A percentile compares a stretch with the other conserved stretches of the same genome.
phyloP scores from a whole-genome alignment of 2,329 filamentous ascomycete species.

The Exserohilum turcica region DNA sequence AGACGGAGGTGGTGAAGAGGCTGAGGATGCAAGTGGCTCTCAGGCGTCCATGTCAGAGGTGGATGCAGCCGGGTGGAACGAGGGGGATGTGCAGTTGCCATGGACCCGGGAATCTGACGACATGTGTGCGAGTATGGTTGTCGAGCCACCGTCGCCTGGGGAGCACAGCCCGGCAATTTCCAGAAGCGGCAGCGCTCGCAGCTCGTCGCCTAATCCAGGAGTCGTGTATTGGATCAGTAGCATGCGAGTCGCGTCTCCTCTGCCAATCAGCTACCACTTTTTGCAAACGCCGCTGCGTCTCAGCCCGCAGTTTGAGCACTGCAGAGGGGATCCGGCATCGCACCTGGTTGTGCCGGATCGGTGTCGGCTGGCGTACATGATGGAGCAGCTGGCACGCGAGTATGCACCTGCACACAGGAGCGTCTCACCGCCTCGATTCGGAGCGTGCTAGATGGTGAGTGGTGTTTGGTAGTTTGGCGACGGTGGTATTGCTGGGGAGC shows the following conservation, averaged over 20 bases:
- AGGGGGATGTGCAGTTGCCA: background rate
- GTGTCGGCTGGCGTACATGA: constrained; percentile 5
- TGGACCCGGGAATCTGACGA: constrained; percentile 7
- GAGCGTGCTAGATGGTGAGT: background rate
- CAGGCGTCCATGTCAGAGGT: background rate
- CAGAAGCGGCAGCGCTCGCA: constrained; percentile 16
- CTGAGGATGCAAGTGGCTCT: background rate
- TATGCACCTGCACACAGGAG: background rate
- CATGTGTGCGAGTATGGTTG: constrained; percentile 4
- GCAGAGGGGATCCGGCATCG: constrained; percentile 32
- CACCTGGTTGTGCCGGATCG: constrained; percentile 30
- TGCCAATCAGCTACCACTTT: constrained; percentile 30
- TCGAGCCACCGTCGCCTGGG: background rate
- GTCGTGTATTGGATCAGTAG: constrained; percentile 20
- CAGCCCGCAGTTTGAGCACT: constrained; percentile 37
- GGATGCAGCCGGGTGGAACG: background rate
- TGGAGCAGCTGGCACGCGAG: constrained; percentile 4
- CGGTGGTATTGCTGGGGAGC: background rate
- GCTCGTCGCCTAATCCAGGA: constrained; percentile 31
- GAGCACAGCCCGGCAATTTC: constrained; percentile 4
- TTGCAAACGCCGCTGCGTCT: constrained; percentile 33
- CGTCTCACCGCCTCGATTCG: constrained; percentile 5
- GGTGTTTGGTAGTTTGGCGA: background rate
- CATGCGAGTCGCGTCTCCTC: background rate
- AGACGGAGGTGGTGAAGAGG: background rate